These are phyloP conservation scores for Boletus rubroflammeus DNA, from an alignment of 768 basidiomycete species.

Conservation along the genomic window DNA sequence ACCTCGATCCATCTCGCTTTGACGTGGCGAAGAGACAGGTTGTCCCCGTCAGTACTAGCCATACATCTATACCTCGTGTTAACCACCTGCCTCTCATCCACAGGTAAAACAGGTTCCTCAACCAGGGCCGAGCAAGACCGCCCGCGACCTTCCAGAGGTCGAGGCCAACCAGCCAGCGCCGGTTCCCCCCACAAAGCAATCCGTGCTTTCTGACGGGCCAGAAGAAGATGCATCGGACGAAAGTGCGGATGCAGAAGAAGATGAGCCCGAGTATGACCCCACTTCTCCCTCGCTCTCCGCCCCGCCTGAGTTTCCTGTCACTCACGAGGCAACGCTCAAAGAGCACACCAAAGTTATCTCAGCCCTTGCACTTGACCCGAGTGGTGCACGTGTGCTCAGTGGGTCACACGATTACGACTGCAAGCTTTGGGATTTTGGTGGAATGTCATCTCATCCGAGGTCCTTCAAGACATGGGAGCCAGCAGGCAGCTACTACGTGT, in stretches of 20 bases:
- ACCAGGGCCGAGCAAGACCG: constrained; percentile 15
- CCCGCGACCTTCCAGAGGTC: constrained; percentile 15
- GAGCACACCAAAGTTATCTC: constrained; percentile 97
- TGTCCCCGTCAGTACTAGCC: constrained; percentile 23
- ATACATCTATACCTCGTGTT: constrained; percentile 21
- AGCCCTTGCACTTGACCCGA: constrained; percentile 87
- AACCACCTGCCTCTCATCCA: constrained; percentile 9
- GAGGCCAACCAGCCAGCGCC: constrained; percentile 19
- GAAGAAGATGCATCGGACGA: constrained; percentile 27
- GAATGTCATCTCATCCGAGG: constrained; percentile 86
- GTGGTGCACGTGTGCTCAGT: constrained; percentile 86
- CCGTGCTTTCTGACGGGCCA: constrained; percentile 8
- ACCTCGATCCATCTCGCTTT: constrained; percentile 73
- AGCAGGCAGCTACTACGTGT: constrained; percentile 86
- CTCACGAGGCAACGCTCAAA: constrained; percentile 89
- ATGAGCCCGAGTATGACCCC: constrained; percentile 54
- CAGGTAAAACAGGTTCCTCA: constrained; percentile 15
- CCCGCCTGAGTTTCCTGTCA: constrained; percentile 67
- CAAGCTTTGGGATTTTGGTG: constrained; percentile 99
- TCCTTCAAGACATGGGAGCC: constrained; percentile 98
- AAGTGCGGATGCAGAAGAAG: constrained; percentile 16
- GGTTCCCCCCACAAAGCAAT: neutral
- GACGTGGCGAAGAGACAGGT: constrained; percentile 69
- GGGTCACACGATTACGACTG: constrained; percentile 98
- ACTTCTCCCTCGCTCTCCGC: constrained; percentile 37